Evolutionary conservation across 78 protist genomes (phyloP).

Genomic region (Emiliania huxleyi): DNA sequence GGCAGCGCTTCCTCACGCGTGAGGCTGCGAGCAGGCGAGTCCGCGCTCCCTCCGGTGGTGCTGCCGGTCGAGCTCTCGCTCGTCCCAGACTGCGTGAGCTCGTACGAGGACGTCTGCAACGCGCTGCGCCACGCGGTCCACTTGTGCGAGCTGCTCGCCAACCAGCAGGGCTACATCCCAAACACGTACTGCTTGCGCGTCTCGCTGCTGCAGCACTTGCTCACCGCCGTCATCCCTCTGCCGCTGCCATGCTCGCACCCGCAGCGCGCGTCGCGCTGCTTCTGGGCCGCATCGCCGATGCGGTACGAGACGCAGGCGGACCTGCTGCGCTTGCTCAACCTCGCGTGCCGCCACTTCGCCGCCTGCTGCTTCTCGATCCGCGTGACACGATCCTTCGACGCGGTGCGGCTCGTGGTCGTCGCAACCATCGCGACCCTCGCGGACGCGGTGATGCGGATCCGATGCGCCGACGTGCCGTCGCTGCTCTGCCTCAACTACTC

Average conservation of each 20-base stretch:
- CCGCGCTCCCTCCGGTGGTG: neutral
- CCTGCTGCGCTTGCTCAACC: neutral
- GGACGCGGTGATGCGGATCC: neutral
- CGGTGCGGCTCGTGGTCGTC: neutral
- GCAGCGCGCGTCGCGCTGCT: neutral
- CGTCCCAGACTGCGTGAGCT: neutral
- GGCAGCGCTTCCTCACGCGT: too few species aligned
- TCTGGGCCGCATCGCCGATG: neutral
- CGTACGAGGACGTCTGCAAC: neutral
- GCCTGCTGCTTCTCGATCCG: slow-evolving; percentile 1
- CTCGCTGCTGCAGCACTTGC: neutral
- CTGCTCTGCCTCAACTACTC: neutral
- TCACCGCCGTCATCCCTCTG: neutral
- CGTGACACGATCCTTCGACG: neutral
- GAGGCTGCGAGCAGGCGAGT: neutral
- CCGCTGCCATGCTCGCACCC: neutral
- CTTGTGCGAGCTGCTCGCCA: neutral
- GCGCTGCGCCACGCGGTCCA: neutral
- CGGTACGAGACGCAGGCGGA: slow-evolving; percentile 16
- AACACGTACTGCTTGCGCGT: neutral
- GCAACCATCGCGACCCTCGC: neutral
- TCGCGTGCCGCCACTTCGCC: neutral
- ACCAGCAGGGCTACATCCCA: neutral
- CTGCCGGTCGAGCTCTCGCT: neutral
- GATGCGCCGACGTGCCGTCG: neutral